Base-by-base conservation (phyloP, 345 rosid species). In the Sisymbrium irio region DNA sequence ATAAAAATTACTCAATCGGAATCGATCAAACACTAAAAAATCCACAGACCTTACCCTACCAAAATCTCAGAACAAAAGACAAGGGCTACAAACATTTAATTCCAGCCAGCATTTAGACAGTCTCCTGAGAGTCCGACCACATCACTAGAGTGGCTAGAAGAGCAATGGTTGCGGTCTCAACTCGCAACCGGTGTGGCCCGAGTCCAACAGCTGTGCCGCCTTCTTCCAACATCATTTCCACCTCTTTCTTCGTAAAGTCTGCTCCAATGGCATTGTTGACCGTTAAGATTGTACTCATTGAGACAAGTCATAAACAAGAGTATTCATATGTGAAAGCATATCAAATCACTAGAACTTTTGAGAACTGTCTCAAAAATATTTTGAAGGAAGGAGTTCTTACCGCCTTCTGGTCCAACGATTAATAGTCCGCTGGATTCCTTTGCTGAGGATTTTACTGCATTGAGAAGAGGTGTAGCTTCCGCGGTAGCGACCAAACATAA, bases 101-200 rank as follows among this genome's bases (percentile, higher is more conserved):
- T 69, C 54, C 41, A 30, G 10, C 62, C 56, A 78, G 54, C 33
- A 41, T 12, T 33, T 50, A 51, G 51, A 18, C 27, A 54, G 15
- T 27, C 61, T 83, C 78, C 72, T 75, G 85, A 62, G 89, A 76
- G 58, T 89, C 87, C 3, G 98, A 87, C 95, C 93, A 94, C 81
- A 89, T 72, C 87, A 88, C 91, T 60, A 91, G 77, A 32, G 90
- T 86, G 39, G 95, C 88, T 59, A 91, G 65, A 78, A 91, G 89
- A 59, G 93, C 90, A 62, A 89, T 74, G 62, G 96, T 86, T 46
- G 97, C 97, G 22, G 98, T 91, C 88, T 94, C 98, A 61, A 91
- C 96, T 63, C 96, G 87, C 57, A 91, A 78, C 12, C 95, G 85
- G 69, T 87, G 93, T 18, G 90, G 90, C 20, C 90, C 97, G 2